Base-by-base conservation (phyloP, 371 early-diverging fungal species). In the Phascolomyces articulosus region DNA sequence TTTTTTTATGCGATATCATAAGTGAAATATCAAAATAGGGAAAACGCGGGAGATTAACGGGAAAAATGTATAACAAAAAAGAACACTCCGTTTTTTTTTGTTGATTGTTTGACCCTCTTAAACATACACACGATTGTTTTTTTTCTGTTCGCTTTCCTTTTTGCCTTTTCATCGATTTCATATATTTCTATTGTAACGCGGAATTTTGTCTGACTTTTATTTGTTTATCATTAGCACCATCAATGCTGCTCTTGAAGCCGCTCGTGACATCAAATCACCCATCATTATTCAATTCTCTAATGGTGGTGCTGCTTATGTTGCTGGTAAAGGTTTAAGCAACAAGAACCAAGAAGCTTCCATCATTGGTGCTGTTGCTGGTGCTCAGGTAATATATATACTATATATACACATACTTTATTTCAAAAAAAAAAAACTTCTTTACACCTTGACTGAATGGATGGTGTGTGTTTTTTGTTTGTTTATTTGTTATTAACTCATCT, bases 211-310 rank as follows among this genome's bases (percentile, higher is more conserved):
- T 44, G 44, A 44, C 44, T 44, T 44, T 44, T 7, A 13, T 44
- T 44, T 44, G 44, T 44, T 44, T 44, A 44, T 44, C 44, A 13
- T 44, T 70, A 79, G 93, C 64, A 93, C 95, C 65, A 75, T 94
- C 74, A 95, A 95, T 72, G 95, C 96, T 62, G 88, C 89, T 53
- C 88, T 95, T 34, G 95, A 95, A 86, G 95, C 95, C 77, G 96
- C 96, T 34, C 90, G 94, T 67, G 94, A 94, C 64, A 82, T 86
- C 70, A 94, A 94, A 80, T 88, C 93, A 38, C 95, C 95, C 66
- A 82, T 95, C 68, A 92, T 95, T 74, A 91, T 95, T 72, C 96
- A 95, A 83, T 90, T 95, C 89, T 94, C 94, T 53, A 85, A 95
- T 70, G 96, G 96, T 73, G 96, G 96, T 67, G 80, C 92, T 58